phyloP scores from a whole-genome alignment of 1,139 yeast genomes.

The Hyphopichia burtonii region DNA sequence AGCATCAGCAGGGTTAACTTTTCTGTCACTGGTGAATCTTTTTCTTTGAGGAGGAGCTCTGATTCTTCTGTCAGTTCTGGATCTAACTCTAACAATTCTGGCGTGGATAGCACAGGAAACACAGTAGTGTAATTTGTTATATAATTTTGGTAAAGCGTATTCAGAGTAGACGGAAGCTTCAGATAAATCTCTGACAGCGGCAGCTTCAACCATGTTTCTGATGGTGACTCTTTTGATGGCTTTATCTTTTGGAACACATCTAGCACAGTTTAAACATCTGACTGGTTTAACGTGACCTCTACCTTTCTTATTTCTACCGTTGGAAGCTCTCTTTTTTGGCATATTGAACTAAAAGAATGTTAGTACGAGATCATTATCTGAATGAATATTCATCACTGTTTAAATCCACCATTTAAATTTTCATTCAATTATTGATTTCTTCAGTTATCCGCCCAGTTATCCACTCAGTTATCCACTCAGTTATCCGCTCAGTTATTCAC shows the following conservation, averaged over 20 bases:
- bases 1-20: conserved; percentile 96
- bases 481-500: too few relatives aligned
- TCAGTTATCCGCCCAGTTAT: too few relatives aligned
- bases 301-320: conserved; percentile 99
- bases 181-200: conserved; percentile 99
- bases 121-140: conserved; percentile 99
- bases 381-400: not conserved
- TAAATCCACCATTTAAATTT: too few relatives aligned
- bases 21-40: conserved; percentile 96
- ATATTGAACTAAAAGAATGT: conserved; percentile 48
- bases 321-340: conserved; percentile 99
- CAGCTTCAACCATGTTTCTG: conserved; percentile 99
- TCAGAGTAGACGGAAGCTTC: conserved; percentile 99
- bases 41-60: conserved; percentile 99
- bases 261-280: conserved; percentile 99
- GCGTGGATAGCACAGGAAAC: conserved; percentile 99
- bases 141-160: conserved; percentile 99
- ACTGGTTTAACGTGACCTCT: conserved; percentile 99
- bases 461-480: too few relatives aligned
- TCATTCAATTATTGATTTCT: not conserved
- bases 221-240: conserved; percentile 99
- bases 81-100: conserved; percentile 99
- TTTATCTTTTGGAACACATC: conserved; percentile 99
- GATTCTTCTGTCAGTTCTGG: conserved; percentile 97
- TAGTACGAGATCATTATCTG: conserved; percentile 16